Percentiles rank a stretch among this genome's conserved stretches.
Conservation (phyloP, 169 alveolate genomes). For the Plasmodium inui region DNA sequence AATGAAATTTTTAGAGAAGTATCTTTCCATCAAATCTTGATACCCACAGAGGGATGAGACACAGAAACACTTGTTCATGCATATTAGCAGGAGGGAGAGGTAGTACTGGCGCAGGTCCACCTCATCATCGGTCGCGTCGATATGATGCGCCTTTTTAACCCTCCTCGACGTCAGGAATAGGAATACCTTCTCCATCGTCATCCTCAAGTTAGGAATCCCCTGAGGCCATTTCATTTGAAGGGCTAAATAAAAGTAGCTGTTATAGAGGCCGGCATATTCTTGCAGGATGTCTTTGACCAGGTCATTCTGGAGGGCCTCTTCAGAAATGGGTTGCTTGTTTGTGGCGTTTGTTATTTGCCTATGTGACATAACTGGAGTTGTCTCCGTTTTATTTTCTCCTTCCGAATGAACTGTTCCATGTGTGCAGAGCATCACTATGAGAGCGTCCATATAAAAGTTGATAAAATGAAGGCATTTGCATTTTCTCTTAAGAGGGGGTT, state of each 20-base stretch:
- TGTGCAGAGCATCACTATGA: constrained; percentile 7
- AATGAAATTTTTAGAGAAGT: constrained; percentile 3
- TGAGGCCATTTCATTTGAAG: constrained; percentile 10
- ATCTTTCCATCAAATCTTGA: constrained; percentile 29
- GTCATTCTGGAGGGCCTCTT: not conserved
- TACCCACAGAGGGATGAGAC: not conserved
- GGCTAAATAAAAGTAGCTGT: constrained; percentile 10
- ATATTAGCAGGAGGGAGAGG: constrained; percentile 11
- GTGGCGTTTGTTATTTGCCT: not conserved
- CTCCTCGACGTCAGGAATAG: not conserved
- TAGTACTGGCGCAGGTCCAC: not conserved
- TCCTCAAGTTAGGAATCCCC: not conserved
- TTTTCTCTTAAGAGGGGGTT: not conserved
- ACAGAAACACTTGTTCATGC: constrained; percentile 39
- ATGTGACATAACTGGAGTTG: not conserved
- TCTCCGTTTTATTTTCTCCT: not conserved
- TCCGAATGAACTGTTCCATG: not conserved
- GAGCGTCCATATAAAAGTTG: constrained; percentile 19
- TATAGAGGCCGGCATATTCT: constrained; percentile 16
- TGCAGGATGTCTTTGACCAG: constrained; percentile 4
- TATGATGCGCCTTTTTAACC: not conserved
- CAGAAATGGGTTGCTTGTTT: not conserved
- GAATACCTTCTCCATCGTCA: constrained; percentile 17
- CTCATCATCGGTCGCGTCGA: not conserved
- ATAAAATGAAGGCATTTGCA: constrained; percentile 38